Percentiles rank a stretch among this genome's conserved stretches.
Evolutionary conservation across 2,329 filamentous ascomycete species (phyloP).

Genomic region (Neonectria magnoliae): DNA sequence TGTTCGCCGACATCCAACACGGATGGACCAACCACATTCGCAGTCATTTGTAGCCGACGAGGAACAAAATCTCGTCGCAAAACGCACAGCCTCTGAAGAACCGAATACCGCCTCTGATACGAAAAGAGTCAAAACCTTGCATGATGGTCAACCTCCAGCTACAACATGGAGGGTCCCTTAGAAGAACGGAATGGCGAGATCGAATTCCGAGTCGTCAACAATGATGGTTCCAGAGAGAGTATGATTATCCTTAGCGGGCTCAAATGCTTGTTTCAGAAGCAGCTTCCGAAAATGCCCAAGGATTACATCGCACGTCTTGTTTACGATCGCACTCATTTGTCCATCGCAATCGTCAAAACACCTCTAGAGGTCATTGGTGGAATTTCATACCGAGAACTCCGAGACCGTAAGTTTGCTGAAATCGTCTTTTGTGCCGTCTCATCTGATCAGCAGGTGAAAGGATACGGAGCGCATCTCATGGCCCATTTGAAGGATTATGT

Average conservation of each 20-base stretch:
- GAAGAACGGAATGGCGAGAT: slow-evolving; percentile 96
- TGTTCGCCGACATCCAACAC: background rate
- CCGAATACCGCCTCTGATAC: background rate
- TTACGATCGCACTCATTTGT: slow-evolving; percentile 95
- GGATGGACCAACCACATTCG: background rate
- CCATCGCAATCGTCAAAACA: slow-evolving; percentile 97
- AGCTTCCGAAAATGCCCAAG: slow-evolving; percentile 98
- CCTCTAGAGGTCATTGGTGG: slow-evolving; percentile 95
- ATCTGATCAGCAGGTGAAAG: slow-evolving; percentile 97
- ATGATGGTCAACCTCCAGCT: background rate
- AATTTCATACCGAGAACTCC: slow-evolving; percentile 96
- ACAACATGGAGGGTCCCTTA: slow-evolving; percentile 47
- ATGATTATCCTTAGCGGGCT: slow-evolving; percentile 94
- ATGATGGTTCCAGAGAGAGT: slow-evolving; percentile 87
- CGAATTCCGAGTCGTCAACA: slow-evolving; percentile 97
- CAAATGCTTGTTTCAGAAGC: slow-evolving; percentile 98
- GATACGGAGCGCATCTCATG: slow-evolving; percentile 98
- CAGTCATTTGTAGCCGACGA: background rate
- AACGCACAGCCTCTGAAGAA: background rate
- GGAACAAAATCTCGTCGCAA: background rate
- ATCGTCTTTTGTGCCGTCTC: slow-evolving; percentile 99
- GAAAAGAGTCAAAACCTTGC: background rate
- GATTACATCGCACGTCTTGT: slow-evolving; percentile 98
- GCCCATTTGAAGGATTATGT: slow-evolving; percentile 93
- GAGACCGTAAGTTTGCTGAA: slow-evolving; percentile 90